Evolutionary conservation across 1,139 yeast genomes (phyloP), one percentile per base, ranked within the genome.

Genomic region (Pichia sp.): DNA sequence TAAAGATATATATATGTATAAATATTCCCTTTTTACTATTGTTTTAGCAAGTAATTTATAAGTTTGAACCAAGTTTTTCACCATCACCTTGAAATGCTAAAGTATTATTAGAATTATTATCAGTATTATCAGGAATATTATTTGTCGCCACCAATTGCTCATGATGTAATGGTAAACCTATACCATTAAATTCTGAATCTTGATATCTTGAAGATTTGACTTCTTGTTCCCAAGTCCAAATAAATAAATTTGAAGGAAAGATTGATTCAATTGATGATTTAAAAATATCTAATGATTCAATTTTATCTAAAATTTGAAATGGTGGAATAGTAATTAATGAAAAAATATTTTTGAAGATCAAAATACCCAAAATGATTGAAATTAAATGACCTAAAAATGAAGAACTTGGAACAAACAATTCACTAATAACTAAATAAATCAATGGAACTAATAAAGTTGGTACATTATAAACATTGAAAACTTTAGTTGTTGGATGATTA

Each of bases 321-420:
- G 96, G 92, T 3, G 89, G 87, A 54, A 76, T 72, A 29, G 72
- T 76, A 60, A 83, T 67, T 40, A 71, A 63, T 40, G 71, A 71
- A 50, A 88, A 67, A 54, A 69, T 72, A 10, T 84, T 92, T 59
- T 73, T 66, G 3, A 78, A 86, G 60, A 85, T 66, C 30, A 69
- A 66, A 58, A 72, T 77, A 10, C 89, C 89, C 44, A 71, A 75
- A 40, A 62, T 61, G 56, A 76, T 67, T 27, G 76, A 87, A 42
- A 72, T 73, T 41, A 68, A 65, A 64, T 89, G 96, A 29, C 96
- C 95, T 57, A 83, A 68, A 56, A 88, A 81, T 47, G 92, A 82
- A 9, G 90, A 73, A 9, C 74, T 72, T 2, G 88, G 79, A 51
- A 75, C 62, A 33, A 81, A 51, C 2, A 83, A 37, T 2, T 79